Base-by-base conservation (phyloP, 2,329 filamentous ascomycete species). In the Immersiporthe knoxdaviesiana region DNA sequence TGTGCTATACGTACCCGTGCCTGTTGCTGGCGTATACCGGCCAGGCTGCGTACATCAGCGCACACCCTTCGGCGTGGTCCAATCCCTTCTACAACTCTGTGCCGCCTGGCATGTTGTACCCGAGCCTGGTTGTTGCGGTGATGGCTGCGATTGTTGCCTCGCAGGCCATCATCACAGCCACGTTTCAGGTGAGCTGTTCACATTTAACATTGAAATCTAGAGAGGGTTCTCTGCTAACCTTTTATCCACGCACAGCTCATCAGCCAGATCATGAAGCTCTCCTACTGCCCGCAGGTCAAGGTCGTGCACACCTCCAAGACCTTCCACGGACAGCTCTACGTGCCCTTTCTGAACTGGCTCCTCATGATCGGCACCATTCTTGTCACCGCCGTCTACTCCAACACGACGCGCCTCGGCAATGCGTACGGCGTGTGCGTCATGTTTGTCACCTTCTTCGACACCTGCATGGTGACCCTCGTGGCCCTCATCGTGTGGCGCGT, bases 361-460 rank as follows among this genome's bases (percentile, higher is more conserved):
- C 83, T 93, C 72, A 91, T 93, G 88, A 82, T 91, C 56, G 90
- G 90, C 0, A 91, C 90, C 0, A 85, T 94, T 37, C 81, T 92
- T 27, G 88, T 93, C 8, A 91, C 91, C 1, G 88, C 87, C 0
- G 85, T 92, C 8, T 93, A 92, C 79, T 91, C 88, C 75, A 90
- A 87, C 83, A 91, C 89, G 1, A 91, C 88, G 0, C 83, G 83
- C 69, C 83, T 92, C 0, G 91, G 91, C 27, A 88, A 92, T 73
- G 91, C 91, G 0, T 93, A 93, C 73, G 90, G 91, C 32, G 88
- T 92, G 12, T 93, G 91, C 72, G 91, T 93, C 74, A 92, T 93
- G 74, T 87, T 92, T 64, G 91, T 93, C 54, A 92, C 91, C 0
- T 92, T 93, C 76, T 90, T 93, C 74, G 90, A 90, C 68, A 93